These are phyloP conservation scores for Laetiporus sulphureus DNA, from an alignment of 1,284 basidiomycete genomes.

Conservation along the genomic window DNA sequence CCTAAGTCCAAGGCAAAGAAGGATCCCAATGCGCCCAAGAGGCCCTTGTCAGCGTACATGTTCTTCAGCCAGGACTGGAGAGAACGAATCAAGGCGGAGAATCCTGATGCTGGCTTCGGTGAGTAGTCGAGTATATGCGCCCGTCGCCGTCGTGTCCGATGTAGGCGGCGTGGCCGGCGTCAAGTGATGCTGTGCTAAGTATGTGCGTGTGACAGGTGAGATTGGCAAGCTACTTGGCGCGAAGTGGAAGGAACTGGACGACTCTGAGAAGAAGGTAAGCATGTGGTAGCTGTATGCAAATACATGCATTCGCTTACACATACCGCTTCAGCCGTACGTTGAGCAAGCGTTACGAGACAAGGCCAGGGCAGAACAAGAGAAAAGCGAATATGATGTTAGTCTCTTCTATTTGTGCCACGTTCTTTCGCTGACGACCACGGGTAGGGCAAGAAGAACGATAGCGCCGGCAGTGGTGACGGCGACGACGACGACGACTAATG, in stretches of 20 bases:
- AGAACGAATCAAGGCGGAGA: conserved; percentile 91
- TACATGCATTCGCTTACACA: neutral
- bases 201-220: conserved; percentile 36
- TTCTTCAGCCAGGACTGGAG: conserved; percentile 97
- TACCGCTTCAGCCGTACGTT: conserved; percentile 75
- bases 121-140: conserved; percentile 22
- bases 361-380: conserved; percentile 76
- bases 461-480: conserved; percentile 47
- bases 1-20: conserved; percentile 55
- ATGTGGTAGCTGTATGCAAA: conserved; percentile 2
- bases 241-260: conserved; percentile 67
- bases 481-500: conserved; percentile 50
- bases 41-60: conserved; percentile 95
- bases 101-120: conserved; percentile 93
- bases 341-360: conserved; percentile 87
- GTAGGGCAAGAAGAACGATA: conserved; percentile 38
- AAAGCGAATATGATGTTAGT: conserved; percentile 67
- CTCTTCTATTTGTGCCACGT: conserved; percentile 2
- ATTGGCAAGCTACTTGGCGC: conserved; percentile 66
- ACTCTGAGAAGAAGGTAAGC: conserved; percentile 69
- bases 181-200: conserved; percentile 11
- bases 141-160: conserved; percentile 6
- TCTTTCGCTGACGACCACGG: conserved; percentile 8
- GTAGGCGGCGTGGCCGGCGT: conserved; percentile 2
- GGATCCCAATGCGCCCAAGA: conserved; percentile 81